Percentiles rank a stretch among this genome's conserved stretches.
Conservation (phyloP, 2,329 filamentous ascomycete genomes). For the Alternaria conjuncta region DNA sequence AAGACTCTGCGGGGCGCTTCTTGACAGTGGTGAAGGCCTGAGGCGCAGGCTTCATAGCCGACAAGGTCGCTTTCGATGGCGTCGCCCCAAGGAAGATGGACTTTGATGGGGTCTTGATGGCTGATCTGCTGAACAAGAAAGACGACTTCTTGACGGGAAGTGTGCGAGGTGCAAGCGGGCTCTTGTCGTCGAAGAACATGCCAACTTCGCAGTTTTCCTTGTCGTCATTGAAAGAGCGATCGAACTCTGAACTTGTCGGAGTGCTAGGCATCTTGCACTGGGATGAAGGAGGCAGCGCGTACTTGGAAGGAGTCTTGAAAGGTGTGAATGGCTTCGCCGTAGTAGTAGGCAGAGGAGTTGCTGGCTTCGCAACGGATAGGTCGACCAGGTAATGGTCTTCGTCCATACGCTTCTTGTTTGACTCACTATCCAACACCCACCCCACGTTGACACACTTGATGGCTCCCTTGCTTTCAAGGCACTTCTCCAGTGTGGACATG, state of each 20-base stretch:
- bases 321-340: conserved; percentile 37
- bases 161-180: conserved; percentile 48
- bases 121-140: conserved; percentile 47
- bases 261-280: conserved; percentile 33
- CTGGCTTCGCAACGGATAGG: conserved; percentile 29
- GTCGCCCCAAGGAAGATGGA: conserved; percentile 43
- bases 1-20: conserved; percentile 27
- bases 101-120: conserved; percentile 62
- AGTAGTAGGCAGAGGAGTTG: conserved; percentile 26
- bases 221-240: conserved; percentile 35
- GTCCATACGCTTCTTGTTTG: conserved; percentile 42
- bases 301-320: conserved; percentile 39
- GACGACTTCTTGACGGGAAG: conserved; percentile 33
- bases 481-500: conserved; percentile 80
- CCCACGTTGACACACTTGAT: conserved; percentile 87
- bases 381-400: conserved; percentile 43
- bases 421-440: conserved; percentile 75
- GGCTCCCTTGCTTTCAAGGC: conserved; percentile 72
- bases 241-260: conserved; percentile 37
- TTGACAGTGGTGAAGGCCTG: conserved; percentile 26
- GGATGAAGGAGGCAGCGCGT: conserved; percentile 29
- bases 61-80: conserved; percentile 26
- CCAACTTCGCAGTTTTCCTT: conserved; percentile 48
- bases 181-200: conserved; percentile 52
- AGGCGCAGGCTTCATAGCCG: conserved; percentile 21